phyloP scores from a whole-genome alignment of 1,284 basidiomycete species.

The Sporisorium graminicola region DNA sequence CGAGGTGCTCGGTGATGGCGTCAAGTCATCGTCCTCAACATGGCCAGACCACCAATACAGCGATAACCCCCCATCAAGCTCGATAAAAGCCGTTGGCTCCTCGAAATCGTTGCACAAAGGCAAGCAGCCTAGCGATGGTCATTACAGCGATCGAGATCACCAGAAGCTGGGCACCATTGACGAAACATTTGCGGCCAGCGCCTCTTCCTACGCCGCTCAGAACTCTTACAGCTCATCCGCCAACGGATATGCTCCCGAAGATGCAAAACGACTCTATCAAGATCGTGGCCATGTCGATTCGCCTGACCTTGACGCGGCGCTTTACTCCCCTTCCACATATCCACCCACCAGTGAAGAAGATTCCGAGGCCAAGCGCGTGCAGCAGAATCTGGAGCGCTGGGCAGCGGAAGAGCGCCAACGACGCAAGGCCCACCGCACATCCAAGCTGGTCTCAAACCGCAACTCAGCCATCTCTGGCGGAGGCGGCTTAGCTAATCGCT shows the following conservation, averaged over 20 bases:
- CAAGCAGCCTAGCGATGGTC: conserved; percentile 30
- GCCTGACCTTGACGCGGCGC: conserved; percentile 18
- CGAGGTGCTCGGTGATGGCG: conserved; percentile 3
- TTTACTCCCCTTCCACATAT: conserved; percentile 40
- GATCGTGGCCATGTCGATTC: conserved; percentile 22
- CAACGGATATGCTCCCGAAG: conserved; percentile 21
- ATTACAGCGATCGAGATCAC: conserved; percentile 16
- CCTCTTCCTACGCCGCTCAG: conserved; percentile 11
- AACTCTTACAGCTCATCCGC: conserved; percentile 19
- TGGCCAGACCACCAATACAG: conserved; percentile 3
- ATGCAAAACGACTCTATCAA: neutral
- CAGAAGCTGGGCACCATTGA: conserved; percentile 42
- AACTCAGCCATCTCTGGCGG: conserved; percentile 11
- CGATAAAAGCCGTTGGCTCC: conserved; percentile 8
- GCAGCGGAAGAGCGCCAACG: conserved; percentile 55
- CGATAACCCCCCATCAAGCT: conserved; percentile 1
- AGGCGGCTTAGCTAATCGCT: conserved; percentile 23
- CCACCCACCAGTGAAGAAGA: conserved; percentile 56
- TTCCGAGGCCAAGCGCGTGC: conserved; percentile 53
- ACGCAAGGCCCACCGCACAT: conserved; percentile 56
- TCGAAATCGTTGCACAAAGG: conserved; percentile 8
- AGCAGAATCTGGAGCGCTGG: conserved; percentile 59
- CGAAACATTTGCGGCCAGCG: conserved; percentile 22
- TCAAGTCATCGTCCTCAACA: neutral
- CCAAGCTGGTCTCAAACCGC: conserved; percentile 35